Conservation (phyloP, 805 yeast genomes). For the Saccharomyces kudriavzevii region DNA sequence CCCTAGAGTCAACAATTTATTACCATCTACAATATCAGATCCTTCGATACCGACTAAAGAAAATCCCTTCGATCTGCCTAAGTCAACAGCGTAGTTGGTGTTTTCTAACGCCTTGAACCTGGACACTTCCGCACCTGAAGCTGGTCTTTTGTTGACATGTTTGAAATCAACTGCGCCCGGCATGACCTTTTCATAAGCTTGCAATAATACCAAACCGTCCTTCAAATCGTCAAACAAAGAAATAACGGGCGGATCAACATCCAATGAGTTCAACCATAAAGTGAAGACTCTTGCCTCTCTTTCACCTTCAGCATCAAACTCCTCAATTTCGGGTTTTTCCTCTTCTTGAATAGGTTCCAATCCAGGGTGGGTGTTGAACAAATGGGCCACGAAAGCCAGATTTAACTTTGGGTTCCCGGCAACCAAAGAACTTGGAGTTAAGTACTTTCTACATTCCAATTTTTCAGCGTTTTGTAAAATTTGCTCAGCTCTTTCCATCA, state of each 20-base stretch:
- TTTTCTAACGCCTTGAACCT: constrained; percentile 95
- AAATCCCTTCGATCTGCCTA: constrained; percentile 86
- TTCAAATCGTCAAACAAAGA: constrained; percentile 88
- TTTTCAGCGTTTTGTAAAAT: constrained; percentile 81
- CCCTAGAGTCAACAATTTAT: constrained; percentile 78
- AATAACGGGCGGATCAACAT: constrained; percentile 91
- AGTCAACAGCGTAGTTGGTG: constrained; percentile 95
- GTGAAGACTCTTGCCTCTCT: constrained; percentile 98
- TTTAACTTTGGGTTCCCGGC: constrained; percentile 95
- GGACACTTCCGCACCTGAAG: constrained; percentile 62
- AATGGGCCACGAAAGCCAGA: constrained; percentile 93
- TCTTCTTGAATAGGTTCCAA: constrained; percentile 88
- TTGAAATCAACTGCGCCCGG: constrained; percentile 82
- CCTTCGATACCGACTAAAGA: constrained; percentile 98
- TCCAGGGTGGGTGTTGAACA: constrained; percentile 95
- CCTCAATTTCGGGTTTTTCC: constrained; percentile 91
- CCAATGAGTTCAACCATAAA: constrained; percentile 91
- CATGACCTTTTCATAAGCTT: constrained; percentile 91
- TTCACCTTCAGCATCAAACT: constrained; percentile 98
- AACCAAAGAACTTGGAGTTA: constrained; percentile 87
- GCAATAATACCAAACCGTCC: constrained; percentile 81
- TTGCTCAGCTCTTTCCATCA: constrained; percentile 78
- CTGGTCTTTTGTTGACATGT: constrained; percentile 79
- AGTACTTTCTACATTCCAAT: constrained; percentile 85
- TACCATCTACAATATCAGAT: constrained; percentile 92